Evolutionary conservation across 768 basidiomycete genomes (phyloP).

Genomic region (Phylloporus sp.): DNA sequence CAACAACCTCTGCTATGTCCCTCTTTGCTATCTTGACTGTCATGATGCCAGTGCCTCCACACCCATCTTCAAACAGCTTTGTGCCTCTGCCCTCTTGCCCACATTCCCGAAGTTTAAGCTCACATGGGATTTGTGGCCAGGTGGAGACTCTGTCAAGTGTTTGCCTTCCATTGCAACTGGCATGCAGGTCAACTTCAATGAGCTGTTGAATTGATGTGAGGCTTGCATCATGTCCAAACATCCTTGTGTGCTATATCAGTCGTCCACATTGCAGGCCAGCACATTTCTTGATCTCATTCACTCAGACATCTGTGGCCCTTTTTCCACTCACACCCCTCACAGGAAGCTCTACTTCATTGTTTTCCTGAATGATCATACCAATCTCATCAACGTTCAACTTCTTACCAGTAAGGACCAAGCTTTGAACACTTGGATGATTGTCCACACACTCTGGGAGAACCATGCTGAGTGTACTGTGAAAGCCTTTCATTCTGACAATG

Average conservation of each 20-base stretch:
- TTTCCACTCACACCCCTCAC: slow-evolving; percentile 10
- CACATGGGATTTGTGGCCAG: background rate
- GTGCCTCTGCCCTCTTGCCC: too few species aligned
- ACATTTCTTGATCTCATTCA: slow-evolving; percentile 22
- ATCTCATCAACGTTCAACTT: background rate
- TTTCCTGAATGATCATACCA: slow-evolving; percentile 13
- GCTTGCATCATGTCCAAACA: background rate
- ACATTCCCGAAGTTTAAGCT: fast-evolving
- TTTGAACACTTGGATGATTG: background rate
- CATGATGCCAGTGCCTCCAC: too few species aligned
- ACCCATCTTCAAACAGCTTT: too few species aligned
- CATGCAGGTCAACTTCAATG: fast-evolving
- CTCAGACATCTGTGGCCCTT: slow-evolving; percentile 27
- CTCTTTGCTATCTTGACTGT: too few species aligned
- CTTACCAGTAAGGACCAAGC: background rate
- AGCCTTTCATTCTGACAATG: background rate
- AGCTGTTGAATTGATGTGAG: background rate
- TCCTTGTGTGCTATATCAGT: background rate
- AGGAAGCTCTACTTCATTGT: slow-evolving; percentile 12
- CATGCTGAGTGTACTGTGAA: background rate
- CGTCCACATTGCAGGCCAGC: background rate
- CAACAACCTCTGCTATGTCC: too few species aligned
- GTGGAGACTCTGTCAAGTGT: background rate
- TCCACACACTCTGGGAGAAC: background rate
- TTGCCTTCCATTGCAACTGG: background rate